Evolutionary conservation across 2,329 filamentous ascomycete species (phyloP), one percentile per base, ranked within the genome.

Genomic region (Diaporthe aspalathi): DNA sequence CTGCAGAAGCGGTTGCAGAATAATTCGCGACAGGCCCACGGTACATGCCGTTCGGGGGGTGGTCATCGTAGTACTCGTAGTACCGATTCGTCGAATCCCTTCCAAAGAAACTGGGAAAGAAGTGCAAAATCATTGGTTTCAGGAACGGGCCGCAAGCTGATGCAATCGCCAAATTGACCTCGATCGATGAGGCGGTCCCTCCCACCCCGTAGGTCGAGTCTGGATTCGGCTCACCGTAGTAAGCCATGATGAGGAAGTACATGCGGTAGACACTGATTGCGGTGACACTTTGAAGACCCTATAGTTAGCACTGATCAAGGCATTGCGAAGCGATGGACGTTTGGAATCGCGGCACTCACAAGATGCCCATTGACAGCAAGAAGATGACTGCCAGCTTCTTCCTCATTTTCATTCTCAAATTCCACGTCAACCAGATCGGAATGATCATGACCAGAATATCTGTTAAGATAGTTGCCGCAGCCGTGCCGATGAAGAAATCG

Each of bases 381-480:
- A 82, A 82, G 45, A 82, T 76, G 27, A 77, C 72, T 50, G 82
- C 77, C 2, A 82, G 71, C 38, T 79, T 79, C 35, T 81, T 73
- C 75, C 81, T 82, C 2, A 78, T 74, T 22, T 70, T 76, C 74
- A 82, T 81, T 71, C 69, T 79, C 52, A 82, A 75, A 5, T 74
- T 75, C 62, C 79, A 75, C 17, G 81, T 81, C 69, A 81, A 80
- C 75, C 76, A 78, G 32, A 82, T 75, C 1, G 81, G 81, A 22
- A 83, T 73, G 2, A 74, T 79, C 22, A 84, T 76, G 6, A 83
- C 78, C 54, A 84, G 73, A 0, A 84, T 74, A 43, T 85, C 84
- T 12, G 81, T 83, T 9, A 83, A 49, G 40, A 85, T 83, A 20
- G 81, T 83, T 20, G 84, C 74, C 1, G 76, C 77, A 2, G 82